Evolutionary conservation across 352 stramenopile genomes (phyloP), one percentile per base, ranked within the genome.

Genomic region (Pythium phragmiticola): DNA sequence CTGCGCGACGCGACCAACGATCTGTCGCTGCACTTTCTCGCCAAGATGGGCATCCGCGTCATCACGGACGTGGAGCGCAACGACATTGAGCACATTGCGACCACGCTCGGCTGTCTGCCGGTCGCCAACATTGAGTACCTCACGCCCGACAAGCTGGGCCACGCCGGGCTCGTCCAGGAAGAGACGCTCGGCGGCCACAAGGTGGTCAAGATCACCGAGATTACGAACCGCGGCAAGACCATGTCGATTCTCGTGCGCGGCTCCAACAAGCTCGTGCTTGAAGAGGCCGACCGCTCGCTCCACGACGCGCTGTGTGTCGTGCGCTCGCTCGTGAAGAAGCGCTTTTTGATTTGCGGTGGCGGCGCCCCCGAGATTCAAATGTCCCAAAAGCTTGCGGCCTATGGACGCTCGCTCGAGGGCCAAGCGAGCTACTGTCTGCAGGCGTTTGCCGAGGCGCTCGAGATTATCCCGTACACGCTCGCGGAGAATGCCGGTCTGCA

Each of bases 1-100:
- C 75, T 99, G 41, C 89, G 98, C 39, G 98, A 99, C 83, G 98
- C 98, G 21, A 99, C 98, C 67, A 99, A 99, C 80, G 98, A 99
- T 84, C 77, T 99, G 57, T 98, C 90, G 69, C 84, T 99, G 19
- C 98, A 99, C 70, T 99, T 99, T 71, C 73, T 99, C 34, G 97
- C 97, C 72, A 99, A 99, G 77, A 99, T 99, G 95, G 98, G 95
- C 65, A 99, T 99, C 77, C 91, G 98, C 65, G 97, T 99, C 7
- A 98, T 99, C 57, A 99, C 96, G 28, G 97, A 99, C 75, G 92
- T 99, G 58, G 97, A 99, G 75, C 85, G 98, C 52, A 95, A 82
- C 48, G 97, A 99, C 79, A 98, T 99, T 80, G 96, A 99, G 72
- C 99, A 99, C 83, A 99, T 99, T 73, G 97, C 96, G 43, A 90